Conservation (phyloP, 1,284 basidiomycete species). For the Trametes pubescens region DNA sequence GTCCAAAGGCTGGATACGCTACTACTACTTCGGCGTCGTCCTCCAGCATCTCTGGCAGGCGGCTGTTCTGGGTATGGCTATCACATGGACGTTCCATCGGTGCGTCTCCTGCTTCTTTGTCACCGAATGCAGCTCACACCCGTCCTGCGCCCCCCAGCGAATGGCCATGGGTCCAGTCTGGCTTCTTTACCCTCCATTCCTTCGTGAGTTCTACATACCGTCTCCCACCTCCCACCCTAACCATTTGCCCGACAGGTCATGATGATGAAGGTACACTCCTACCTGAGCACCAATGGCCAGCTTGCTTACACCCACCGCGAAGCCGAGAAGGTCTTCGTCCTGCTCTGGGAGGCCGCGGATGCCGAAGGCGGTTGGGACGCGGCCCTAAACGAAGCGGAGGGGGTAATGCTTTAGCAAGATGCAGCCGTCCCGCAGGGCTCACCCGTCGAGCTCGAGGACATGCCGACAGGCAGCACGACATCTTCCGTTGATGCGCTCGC, state of each 20-base stretch:
- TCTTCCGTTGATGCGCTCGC: constrained; percentile 64
- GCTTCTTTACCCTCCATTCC: constrained; percentile 93
- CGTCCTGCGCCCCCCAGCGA: constrained; percentile 54
- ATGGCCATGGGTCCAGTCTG: constrained; percentile 99
- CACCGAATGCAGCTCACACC: neutral
- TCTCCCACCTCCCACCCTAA: neutral
- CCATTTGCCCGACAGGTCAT: constrained; percentile 62
- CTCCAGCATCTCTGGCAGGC: constrained; percentile 86
- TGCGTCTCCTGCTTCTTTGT: constrained; percentile 38
- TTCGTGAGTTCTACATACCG: constrained; percentile 63
- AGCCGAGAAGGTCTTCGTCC: constrained; percentile 50
- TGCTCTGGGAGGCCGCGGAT: constrained; percentile 58
- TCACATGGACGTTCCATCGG: constrained; percentile 89
- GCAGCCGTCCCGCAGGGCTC: constrained; percentile 39
- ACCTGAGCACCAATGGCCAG: constrained; percentile 90
- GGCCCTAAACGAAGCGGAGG: constrained; percentile 59
- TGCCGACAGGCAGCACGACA: constrained; percentile 49
- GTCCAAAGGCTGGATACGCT: constrained; percentile 79
- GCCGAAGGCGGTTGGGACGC: constrained; percentile 70
- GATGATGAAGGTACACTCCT: constrained; percentile 98
- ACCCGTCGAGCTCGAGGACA: constrained; percentile 39
- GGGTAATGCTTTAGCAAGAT: constrained; percentile 29
- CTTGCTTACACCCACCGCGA: constrained; percentile 67
- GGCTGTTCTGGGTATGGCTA: constrained; percentile 68
- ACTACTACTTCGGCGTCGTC: constrained; percentile 76